Percentiles rank a stretch among this genome's conserved stretches.
phyloP scores from a whole-genome alignment of 192 early-diverging fungal species.

The Umbelopsis sp. region DNA sequence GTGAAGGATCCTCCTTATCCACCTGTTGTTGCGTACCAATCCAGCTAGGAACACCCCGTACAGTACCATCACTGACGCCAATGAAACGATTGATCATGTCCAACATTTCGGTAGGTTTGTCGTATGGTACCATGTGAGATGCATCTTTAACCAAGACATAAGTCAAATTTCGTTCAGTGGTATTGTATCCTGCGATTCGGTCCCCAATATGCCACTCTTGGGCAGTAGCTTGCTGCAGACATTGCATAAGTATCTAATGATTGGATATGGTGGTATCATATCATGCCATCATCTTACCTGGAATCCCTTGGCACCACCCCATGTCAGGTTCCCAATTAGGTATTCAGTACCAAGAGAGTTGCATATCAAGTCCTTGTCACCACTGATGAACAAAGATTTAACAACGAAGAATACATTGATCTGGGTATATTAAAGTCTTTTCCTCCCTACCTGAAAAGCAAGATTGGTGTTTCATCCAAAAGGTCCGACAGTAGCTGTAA shows the following conservation, averaged over 20 bases:
- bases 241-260: not conserved
- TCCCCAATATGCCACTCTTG: slow-evolving; percentile 55
- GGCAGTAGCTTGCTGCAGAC: slow-evolving; percentile 33
- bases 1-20: not conserved
- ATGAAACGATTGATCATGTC: slow-evolving; percentile 94
- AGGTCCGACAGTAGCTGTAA: slow-evolving; percentile 64
- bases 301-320: slow-evolving; percentile 65
- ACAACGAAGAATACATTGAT: no score
- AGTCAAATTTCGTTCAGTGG: slow-evolving; percentile 61
- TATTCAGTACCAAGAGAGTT: slow-evolving; percentile 72
- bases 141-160: slow-evolving; percentile 85
- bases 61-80: slow-evolving; percentile 36
- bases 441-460: slow-evolving; percentile 62
- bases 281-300: slow-evolving; percentile 31
- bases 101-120: slow-evolving; percentile 71
- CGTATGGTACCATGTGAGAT: slow-evolving; percentile 91
- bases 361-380: slow-evolving; percentile 81
- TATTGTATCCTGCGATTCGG: slow-evolving; percentile 43
- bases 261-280: not conserved
- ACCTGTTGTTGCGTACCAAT: slow-evolving; percentile 15
- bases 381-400: slow-evolving; percentile 42
- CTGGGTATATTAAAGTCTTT: no score
- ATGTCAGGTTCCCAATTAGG: slow-evolving; percentile 67
- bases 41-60: slow-evolving; percentile 20
- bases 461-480: slow-evolving; percentile 52